These are phyloP conservation scores for Vaccinium corymbosum DNA, from an alignment of 148 eudicot species.

Conservation along the genomic window DNA sequence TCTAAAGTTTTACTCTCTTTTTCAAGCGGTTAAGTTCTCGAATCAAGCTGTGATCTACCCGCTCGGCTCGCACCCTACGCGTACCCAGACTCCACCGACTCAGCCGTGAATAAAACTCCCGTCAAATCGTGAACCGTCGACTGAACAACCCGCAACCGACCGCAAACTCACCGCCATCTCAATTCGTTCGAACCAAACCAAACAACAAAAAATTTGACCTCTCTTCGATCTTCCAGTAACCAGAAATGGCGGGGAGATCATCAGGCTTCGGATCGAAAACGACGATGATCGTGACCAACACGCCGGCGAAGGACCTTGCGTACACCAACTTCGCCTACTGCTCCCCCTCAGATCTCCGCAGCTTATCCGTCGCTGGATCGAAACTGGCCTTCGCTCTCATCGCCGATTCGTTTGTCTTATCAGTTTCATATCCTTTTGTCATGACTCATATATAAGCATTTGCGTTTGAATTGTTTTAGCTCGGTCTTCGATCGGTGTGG, in stretches of 20 bases:
- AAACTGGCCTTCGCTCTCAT: slow-evolving; percentile 38
- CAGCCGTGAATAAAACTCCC: neutral
- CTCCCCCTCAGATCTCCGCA: slow-evolving; percentile 46
- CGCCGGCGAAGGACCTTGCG: slow-evolving; percentile 61
- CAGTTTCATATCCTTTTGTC: slow-evolving; percentile 52
- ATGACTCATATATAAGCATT: neutral
- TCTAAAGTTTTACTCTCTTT: too few relatives aligned
- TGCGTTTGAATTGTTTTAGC: neutral
- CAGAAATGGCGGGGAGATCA: slow-evolving; percentile 33
- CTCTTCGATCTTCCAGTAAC: slow-evolving; percentile 7
- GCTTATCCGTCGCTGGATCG: slow-evolving; percentile 50
- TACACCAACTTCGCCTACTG: slow-evolving; percentile 61
- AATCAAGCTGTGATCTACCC: too few relatives aligned
- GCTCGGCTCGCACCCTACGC: too few relatives aligned
- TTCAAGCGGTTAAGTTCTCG: too few relatives aligned
- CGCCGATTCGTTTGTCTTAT: slow-evolving; percentile 53
- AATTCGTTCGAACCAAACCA: neutral
- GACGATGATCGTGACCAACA: slow-evolving; percentile 67
- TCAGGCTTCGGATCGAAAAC: slow-evolving; percentile 19
- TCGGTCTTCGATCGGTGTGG: neutral
- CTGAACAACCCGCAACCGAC: neutral
- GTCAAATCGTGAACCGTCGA: neutral
- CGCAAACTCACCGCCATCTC: neutral
- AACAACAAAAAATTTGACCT: neutral
- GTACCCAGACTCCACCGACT: neutral